Conservation (phyloP, 2,329 filamentous ascomycete genomes). For the Leptographium wingfieldii region DNA sequence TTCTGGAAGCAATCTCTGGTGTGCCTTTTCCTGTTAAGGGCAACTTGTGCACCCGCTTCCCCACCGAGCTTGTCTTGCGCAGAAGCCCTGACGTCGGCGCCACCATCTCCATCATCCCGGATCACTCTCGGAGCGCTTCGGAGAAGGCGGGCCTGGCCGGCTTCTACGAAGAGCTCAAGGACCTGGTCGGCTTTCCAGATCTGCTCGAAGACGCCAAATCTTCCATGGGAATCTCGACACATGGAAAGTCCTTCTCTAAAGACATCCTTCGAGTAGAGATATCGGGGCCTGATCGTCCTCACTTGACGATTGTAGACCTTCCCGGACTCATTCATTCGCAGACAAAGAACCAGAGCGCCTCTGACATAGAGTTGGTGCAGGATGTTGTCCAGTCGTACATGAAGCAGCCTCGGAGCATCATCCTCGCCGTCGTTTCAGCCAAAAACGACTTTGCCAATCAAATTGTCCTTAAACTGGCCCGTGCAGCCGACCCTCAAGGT, state of each 20-base stretch:
- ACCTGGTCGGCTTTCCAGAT: conserved; percentile 16
- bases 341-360: conserved; percentile 31
- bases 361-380: conserved; percentile 31
- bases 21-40: conserved; percentile 47
- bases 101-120: conserved; percentile 24
- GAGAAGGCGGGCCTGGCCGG: conserved; percentile 15
- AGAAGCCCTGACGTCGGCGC: conserved; percentile 22
- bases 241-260: conserved; percentile 25
- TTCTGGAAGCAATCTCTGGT: conserved; percentile 51
- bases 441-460: conserved; percentile 48
- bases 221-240: conserved; percentile 33
- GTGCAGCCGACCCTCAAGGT: conserved; percentile 20
- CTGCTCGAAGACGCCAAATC: conserved; percentile 27
- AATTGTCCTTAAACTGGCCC: conserved; percentile 36
- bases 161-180: conserved; percentile 17
- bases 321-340: conserved; percentile 40
- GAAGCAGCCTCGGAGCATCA: conserved; percentile 40
- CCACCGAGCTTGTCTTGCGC: conserved; percentile 48
- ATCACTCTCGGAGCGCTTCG: conserved; percentile 14
- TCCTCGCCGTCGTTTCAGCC: conserved; percentile 45
- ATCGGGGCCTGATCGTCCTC: conserved; percentile 31
- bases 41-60: conserved; percentile 48
- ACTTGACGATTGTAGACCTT: conserved; percentile 46
- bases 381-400: conserved; percentile 44
- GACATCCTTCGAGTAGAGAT: conserved; percentile 37